Percentiles rank a stretch among this genome's conserved stretches.
phyloP scores from a whole-genome alignment of 371 early-diverging fungal genomes.

The Chytridium lagenaria region DNA sequence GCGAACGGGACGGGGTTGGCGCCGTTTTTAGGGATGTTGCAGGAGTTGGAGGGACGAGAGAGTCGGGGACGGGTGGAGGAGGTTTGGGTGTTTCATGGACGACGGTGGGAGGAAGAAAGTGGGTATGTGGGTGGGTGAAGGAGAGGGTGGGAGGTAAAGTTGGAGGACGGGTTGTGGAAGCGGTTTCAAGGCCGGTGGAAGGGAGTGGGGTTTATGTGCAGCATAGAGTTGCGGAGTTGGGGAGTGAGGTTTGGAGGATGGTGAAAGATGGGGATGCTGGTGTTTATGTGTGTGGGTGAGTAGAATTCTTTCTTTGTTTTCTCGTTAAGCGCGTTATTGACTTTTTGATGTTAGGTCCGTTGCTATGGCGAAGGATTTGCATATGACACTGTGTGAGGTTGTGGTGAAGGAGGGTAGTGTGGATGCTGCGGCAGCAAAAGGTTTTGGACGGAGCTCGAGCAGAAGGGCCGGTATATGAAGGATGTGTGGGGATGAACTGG shows the following conservation, averaged over 20 bases:
- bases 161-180: conserved; percentile 61
- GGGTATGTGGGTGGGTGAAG: conserved; percentile 53
- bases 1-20: conserved; percentile 92
- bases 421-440: conserved; percentile 22
- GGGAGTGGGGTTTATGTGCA: conserved; percentile 92
- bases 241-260: conserved; percentile 63
- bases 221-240: conserved; percentile 65
- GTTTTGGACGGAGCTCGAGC: conserved; percentile 28
- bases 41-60: conserved; percentile 43
- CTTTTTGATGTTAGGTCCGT: conserved; percentile 46
- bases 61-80: no score
- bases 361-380: conserved; percentile 88
- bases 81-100: conserved; percentile 78
- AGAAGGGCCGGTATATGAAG: conserved; percentile 44
- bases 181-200: conserved; percentile 29
- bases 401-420: conserved; percentile 7
- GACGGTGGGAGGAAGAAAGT: conserved; percentile 61
- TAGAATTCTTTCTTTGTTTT: conserved; percentile 6
- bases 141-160: conserved; percentile 60
- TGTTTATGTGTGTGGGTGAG: conserved; percentile 89
- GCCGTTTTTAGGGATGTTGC: conserved; percentile 66
- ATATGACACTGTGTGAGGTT: conserved; percentile 75
- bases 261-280: conserved; percentile 59
- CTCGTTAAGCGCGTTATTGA: no score
- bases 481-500: conserved; percentile 55